Evolutionary conservation across 345 rosid species (phyloP), one percentile per base, ranked within the genome.

Genomic region (Brassica incana): DNA sequence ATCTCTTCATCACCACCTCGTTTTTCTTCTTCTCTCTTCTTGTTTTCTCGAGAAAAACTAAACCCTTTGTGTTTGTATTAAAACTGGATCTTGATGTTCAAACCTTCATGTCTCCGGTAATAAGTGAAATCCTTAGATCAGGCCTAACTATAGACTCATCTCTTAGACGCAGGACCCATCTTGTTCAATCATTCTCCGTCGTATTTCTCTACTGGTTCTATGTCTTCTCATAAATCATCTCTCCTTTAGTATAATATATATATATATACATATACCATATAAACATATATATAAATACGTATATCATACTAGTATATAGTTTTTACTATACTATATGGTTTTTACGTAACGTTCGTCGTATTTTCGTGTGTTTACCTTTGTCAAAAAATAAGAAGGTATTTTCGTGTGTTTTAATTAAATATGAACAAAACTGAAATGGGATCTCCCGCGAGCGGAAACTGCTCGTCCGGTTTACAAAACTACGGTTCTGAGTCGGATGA

Each of bases 131-230:
- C 73, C 81, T 81, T 65, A 77, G 84, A 67, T 81, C 80, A 45
- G 84, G 84, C 8, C 67, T 81, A 64, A 76, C 80, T 70, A 72
- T 93, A 62, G 90, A 87, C 77, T 90, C 97, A 36, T 80, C 92
- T 58, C 85, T 88, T 71, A 75, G 92, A 83, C 96, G 95, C 89
- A 86, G 95, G 85, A 91, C 92, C 84, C 99, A 95, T 90, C 89
- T 95, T 36, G 98, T 95, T 92, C 99, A 95, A 84, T 95, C 98
- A 58, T 92, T 95, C 90, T 95, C 99, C 1, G 98, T 95, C 73
- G 95, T 86, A n/a, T 92, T 95, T 85, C 98, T 95, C 45, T 91
- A 95, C 89, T 95, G 97, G 94, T 84, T 95, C 81, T 95, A 95
- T 70, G 94, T 91, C 38, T 94, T 95, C 76, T 95, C 99, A 88